Conservation (phyloP, 768 basidiomycete genomes). For the Amanita muscaria region DNA sequence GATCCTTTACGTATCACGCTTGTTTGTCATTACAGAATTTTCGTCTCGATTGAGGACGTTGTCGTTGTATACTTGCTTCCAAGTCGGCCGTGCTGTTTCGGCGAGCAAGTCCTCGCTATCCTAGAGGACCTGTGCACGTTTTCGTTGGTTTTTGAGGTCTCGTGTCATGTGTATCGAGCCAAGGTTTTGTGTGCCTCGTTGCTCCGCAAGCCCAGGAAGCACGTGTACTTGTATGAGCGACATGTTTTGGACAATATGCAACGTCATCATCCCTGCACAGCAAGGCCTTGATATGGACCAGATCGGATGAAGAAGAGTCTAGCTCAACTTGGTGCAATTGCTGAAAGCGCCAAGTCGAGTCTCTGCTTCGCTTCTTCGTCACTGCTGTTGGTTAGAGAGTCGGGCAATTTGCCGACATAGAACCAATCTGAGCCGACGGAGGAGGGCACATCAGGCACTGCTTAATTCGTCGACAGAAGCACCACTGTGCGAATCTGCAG, state of each 20-base stretch:
- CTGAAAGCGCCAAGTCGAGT: too few relatives aligned
- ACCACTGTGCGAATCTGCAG: too few relatives aligned
- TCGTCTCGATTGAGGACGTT: too few relatives aligned
- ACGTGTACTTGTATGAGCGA: slow-evolving; percentile 31
- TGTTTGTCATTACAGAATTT: too few relatives aligned
- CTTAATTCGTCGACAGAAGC: too few relatives aligned
- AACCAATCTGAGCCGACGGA: too few relatives aligned
- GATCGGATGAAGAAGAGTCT: slow-evolving; percentile 40
- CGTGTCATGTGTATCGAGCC: slow-evolving; percentile 19
- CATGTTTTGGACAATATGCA: slow-evolving; percentile 43
- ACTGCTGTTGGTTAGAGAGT: too few relatives aligned
- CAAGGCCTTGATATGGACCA: slow-evolving; percentile 13
- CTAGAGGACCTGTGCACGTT: slow-evolving; percentile 47
- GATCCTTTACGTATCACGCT: slow-evolving; percentile 5
- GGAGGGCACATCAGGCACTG: too few relatives aligned
- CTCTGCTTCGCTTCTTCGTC: too few relatives aligned
- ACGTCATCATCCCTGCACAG: slow-evolving; percentile 2
- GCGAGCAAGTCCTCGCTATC: slow-evolving; percentile 29
- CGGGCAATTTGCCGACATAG: too few relatives aligned
- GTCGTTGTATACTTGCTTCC: slow-evolving; percentile 33
- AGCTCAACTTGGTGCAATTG: slow-evolving; percentile 39
- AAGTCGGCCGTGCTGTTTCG: slow-evolving; percentile 47
- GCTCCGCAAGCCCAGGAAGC: slow-evolving; percentile 6
- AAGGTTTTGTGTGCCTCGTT: slow-evolving; percentile 1
- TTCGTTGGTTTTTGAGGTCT: slow-evolving; percentile 46